Conservation (phyloP, 805 yeast genomes). For the Yarrowia bubula region DNA sequence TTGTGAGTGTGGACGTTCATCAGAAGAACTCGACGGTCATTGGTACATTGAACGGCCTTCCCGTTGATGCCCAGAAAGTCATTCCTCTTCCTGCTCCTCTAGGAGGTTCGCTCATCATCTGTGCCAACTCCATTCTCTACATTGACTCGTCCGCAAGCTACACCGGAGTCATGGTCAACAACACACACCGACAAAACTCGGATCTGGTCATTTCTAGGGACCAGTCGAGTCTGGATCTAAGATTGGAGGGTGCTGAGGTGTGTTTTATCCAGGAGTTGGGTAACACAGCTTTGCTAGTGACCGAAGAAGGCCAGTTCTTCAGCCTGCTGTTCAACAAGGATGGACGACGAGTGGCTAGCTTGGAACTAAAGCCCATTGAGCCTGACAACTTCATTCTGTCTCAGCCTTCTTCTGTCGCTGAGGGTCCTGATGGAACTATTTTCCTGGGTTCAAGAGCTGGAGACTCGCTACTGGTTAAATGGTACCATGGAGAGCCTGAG, state of each 20-base stretch:
- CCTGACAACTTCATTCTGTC: slow-evolving; percentile 17
- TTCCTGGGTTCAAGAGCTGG: slow-evolving; percentile 20
- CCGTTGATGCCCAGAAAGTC: slow-evolving; percentile 68
- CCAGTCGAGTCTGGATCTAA: slow-evolving; percentile 50
- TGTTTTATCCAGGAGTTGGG: slow-evolving; percentile 25
- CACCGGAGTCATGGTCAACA: slow-evolving; percentile 62
- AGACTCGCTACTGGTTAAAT: slow-evolving; percentile 10
- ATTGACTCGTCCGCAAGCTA: slow-evolving; percentile 74
- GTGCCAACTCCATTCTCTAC: slow-evolving; percentile 74
- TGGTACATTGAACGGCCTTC: slow-evolving; percentile 60
- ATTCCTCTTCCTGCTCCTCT: slow-evolving; percentile 64
- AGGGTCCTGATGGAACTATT: background rate
- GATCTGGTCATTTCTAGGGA: slow-evolving; percentile 45
- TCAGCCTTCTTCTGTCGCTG: slow-evolving; percentile 9
- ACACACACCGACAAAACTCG: slow-evolving; percentile 47
- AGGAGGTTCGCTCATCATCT: slow-evolving; percentile 66
- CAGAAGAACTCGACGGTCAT: slow-evolving; percentile 63
- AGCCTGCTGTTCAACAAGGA: slow-evolving; percentile 42
- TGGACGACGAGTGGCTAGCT: slow-evolving; percentile 40
- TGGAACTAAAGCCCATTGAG: slow-evolving; percentile 5
- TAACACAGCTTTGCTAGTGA: slow-evolving; percentile 43
- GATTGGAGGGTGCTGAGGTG: slow-evolving; percentile 51
- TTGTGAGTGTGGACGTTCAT: slow-evolving; percentile 64
- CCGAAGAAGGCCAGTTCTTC: slow-evolving; percentile 47
- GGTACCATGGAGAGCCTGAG: slow-evolving; percentile 14